Percentiles rank a stretch among this genome's conserved stretches.
Conservation (phyloP, 2,329 filamentous ascomycete genomes). For the Cytospora piceicola region DNA sequence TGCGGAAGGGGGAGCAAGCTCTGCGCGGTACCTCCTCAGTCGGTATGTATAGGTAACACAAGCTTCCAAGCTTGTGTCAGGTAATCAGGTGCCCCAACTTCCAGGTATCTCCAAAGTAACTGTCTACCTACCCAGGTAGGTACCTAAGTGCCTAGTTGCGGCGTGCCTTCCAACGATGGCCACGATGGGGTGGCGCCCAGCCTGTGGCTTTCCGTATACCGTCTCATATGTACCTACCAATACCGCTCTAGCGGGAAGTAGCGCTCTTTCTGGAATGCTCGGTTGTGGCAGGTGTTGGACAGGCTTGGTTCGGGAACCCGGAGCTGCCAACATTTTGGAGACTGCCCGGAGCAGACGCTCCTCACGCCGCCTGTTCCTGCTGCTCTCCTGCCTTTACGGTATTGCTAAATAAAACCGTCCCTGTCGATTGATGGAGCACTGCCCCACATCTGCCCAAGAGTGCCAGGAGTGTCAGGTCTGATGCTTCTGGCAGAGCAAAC, state of each 20-base stretch:
- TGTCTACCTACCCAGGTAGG: too few species aligned
- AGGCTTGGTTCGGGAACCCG: not conserved
- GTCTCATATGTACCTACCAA: not conserved
- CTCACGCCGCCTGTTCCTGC: not conserved
- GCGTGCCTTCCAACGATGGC: too few species aligned
- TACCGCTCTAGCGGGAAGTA: not conserved
- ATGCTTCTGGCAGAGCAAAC: not conserved
- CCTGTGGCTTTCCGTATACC: not conserved
- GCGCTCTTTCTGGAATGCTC: slow-evolving; percentile 1
- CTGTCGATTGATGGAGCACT: not conserved
- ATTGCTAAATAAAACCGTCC: not conserved
- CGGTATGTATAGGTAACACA: not conserved
- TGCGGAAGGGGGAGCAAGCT: not conserved
- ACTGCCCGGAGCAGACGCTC: slow-evolving; percentile 1
- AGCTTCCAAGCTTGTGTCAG: slow-evolving; percentile 1
- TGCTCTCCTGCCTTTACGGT: not conserved
- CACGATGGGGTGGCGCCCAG: not conserved
- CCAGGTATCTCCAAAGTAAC: not conserved
- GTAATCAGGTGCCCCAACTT: not conserved
- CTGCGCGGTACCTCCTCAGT: not conserved
- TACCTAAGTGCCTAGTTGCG: too few species aligned
- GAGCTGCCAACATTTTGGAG: not conserved
- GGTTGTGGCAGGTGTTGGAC: not conserved
- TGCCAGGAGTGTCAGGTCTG: too few species aligned
- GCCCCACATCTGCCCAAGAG: not conserved